Percentiles rank a stretch among this genome's conserved stretches.
Evolutionary conservation across 176 grass and related monocot species (phyloP).

Genomic region (Zoysia pacifica): DNA sequence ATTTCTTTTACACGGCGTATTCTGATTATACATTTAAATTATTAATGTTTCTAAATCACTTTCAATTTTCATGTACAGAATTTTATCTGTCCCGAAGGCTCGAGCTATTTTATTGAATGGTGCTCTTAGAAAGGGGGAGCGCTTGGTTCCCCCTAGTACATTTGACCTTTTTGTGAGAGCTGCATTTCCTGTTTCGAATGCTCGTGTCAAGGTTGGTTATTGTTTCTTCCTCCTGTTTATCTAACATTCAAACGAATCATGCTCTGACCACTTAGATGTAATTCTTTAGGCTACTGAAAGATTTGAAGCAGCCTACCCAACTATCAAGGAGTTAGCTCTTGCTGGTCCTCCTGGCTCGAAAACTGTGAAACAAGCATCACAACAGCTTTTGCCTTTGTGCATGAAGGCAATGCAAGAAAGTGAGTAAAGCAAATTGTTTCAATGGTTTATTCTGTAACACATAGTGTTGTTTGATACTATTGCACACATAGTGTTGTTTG

Average conservation of each 20-base stretch:
- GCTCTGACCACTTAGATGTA: conserved; percentile 10
- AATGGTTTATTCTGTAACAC: not conserved
- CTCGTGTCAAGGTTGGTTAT: conserved; percentile 67
- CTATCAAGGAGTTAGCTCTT: conserved; percentile 87
- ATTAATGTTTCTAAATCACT: not conserved
- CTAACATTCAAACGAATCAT: not conserved
- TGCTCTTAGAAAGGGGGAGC: conserved; percentile 90
- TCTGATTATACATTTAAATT: conserved; percentile 2
- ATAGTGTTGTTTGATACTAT: not conserved
- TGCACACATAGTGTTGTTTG: too few species aligned
- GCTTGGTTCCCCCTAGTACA: conserved; percentile 69
- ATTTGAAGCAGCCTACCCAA: conserved; percentile 78
- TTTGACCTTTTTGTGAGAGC: conserved; percentile 79
- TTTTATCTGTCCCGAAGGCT: conserved; percentile 73
- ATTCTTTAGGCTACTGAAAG: conserved; percentile 88
- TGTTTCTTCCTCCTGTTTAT: not conserved
- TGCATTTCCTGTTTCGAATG: conserved; percentile 59
- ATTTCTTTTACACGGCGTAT: not conserved
- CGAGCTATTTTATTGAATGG: conserved; percentile 78
- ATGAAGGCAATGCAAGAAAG: conserved; percentile 94
- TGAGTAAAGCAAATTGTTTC: conserved; percentile 39
- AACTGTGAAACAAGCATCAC: conserved; percentile 89
- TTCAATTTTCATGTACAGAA: conserved; percentile 45
- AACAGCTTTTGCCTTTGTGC: conserved; percentile 72
- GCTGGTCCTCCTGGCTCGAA: conserved; percentile 74